These are phyloP conservation scores for Colletotrichum magnum DNA, from an alignment of 2,329 filamentous ascomycete species.

Conservation along the genomic window DNA sequence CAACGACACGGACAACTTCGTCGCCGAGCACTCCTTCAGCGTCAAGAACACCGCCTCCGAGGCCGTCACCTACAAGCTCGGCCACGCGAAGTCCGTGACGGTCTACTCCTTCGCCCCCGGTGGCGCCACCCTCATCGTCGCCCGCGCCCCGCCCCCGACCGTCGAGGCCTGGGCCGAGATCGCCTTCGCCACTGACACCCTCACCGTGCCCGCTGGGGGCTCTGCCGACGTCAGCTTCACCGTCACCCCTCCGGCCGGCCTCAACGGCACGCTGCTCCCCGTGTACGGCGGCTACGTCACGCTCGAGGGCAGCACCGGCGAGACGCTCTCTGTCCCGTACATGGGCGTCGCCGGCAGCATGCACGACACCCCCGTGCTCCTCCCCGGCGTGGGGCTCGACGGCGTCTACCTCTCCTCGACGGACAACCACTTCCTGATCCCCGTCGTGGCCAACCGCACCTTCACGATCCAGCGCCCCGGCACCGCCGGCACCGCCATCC, in stretches of 20 bases:
- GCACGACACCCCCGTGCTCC: conserved; percentile 41
- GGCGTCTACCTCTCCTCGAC: conserved; percentile 40
- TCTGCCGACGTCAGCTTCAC: conserved; percentile 47
- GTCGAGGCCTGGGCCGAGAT: conserved; percentile 41
- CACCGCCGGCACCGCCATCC: not conserved
- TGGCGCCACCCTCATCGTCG: conserved; percentile 15
- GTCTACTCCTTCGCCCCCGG: conserved; percentile 52
- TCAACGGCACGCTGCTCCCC: conserved; percentile 51
- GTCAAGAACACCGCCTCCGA: conserved; percentile 56
- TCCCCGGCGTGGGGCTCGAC: conserved; percentile 15
- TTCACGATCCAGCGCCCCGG: conserved; percentile 45
- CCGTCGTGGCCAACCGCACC: conserved; percentile 42
- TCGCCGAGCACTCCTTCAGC: conserved; percentile 51
- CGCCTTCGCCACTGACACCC: conserved; percentile 39
- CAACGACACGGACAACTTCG: conserved; percentile 61
- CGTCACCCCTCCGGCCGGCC: conserved; percentile 46
- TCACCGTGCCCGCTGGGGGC: conserved; percentile 48
- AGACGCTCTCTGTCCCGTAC: conserved; percentile 56
- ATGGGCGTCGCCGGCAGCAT: conserved; percentile 52
- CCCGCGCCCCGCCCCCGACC: conserved; percentile 41
- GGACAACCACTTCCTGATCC: conserved; percentile 34
- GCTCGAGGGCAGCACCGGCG: conserved; percentile 54
- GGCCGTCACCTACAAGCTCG: conserved; percentile 54
- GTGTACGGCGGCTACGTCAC: conserved; percentile 61
- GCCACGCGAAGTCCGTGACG: conserved; percentile 52